Conservation (phyloP, 306 rosid species). For the cucumber (Cucumis sativus) region Cucumber_9930_V3 NC_026660.2:10478001-10478500, state of each 20-base stretch:
- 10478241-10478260: not conserved
- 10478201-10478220: not conserved
- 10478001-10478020: conserved; percentile 10
- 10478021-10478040: conserved; percentile 12
- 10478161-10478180: not conserved
- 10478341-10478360: too few relatives aligned
- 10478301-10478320: too few relatives aligned
- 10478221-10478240: not conserved
- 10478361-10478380: too few relatives aligned
- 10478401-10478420: too few relatives aligned
- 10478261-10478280: not conserved
- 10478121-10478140: not conserved
- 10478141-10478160: conserved; percentile 11
- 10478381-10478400: too few relatives aligned
- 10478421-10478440: too few relatives aligned
- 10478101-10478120: not conserved
- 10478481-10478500: too few relatives aligned
- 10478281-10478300: not conserved
- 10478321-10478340: too few relatives aligned
- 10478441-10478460: too few relatives aligned
- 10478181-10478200: not conserved
- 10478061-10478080: not conserved
- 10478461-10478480: too few relatives aligned
- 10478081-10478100: not conserved
- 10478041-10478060: not conserved